These are phyloP conservation scores for Hemileccinum impolitum DNA, from an alignment of 768 basidiomycete genomes.

Conservation along the genomic window DNA sequence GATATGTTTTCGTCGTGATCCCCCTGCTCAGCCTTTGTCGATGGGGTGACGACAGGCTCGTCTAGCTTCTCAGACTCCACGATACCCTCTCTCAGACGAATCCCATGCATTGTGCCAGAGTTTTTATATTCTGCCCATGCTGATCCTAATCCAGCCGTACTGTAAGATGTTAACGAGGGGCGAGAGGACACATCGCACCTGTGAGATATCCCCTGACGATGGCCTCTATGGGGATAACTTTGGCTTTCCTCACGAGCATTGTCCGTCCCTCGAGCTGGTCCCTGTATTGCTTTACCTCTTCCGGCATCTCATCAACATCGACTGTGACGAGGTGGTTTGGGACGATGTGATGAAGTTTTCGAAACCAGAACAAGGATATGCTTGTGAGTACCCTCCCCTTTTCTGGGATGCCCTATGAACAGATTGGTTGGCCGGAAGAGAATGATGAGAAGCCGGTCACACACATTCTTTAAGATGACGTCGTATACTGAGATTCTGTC, in stretches of 20 bases:
- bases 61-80: constrained; percentile 83
- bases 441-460: constrained; percentile 28
- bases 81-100: constrained; percentile 68
- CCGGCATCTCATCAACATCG: constrained; percentile 77
- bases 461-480: constrained; percentile 88
- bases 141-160: constrained; percentile 59
- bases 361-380: constrained; percentile 95
- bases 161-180: constrained; percentile 6
- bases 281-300: constrained; percentile 67
- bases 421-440: not conserved
- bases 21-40: constrained; percentile 94
- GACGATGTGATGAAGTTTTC: constrained; percentile 71
- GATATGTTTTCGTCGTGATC: constrained; percentile 96
- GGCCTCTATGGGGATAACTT: constrained; percentile 88
- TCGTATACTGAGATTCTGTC: constrained; percentile 98
- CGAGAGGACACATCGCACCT: constrained; percentile 49
- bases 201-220: constrained; percentile 96
- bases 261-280: constrained; percentile 77
- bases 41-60: constrained; percentile 89
- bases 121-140: constrained; percentile 95
- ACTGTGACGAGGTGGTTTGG: constrained; percentile 88
- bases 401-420: constrained; percentile 80
- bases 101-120: constrained; percentile 83
- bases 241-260: constrained; percentile 89
- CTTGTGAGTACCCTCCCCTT: constrained; percentile 89